A percentile compares a stretch with the other conserved stretches of the same genome.
Evolutionary conservation across 169 alveolate species (phyloP).

Genomic region (Amoebophrya sp.): DNA sequence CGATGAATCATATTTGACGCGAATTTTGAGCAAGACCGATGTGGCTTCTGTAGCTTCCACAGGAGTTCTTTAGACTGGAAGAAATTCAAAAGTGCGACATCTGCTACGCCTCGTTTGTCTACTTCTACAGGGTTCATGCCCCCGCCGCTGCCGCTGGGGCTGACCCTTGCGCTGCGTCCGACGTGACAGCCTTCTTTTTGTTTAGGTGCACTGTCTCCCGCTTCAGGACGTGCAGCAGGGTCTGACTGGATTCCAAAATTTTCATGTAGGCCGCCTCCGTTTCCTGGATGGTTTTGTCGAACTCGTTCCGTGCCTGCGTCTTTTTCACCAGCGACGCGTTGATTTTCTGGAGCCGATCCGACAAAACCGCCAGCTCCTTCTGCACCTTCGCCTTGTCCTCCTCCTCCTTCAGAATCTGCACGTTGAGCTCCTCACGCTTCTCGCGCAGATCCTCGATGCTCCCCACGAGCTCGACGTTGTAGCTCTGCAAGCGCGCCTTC

Average conservation of each 20-base stretch:
- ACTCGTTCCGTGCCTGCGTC: constrained; percentile 60
- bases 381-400: constrained; percentile 52
- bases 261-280: constrained; percentile 74
- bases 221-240: constrained; percentile 65
- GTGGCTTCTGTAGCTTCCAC: too few species aligned
- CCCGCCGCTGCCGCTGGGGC: too few species aligned
- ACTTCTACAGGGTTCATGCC: too few species aligned
- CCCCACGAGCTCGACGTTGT: constrained; percentile 62
- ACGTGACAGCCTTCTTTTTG: constrained; percentile 40
- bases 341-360: constrained; percentile 49
- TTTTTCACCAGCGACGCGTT: constrained; percentile 49
- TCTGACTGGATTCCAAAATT: constrained; percentile 69
- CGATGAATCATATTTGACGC: too few species aligned
- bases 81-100: too few species aligned
- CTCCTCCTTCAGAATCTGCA: constrained; percentile 57
- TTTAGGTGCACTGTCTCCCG: constrained; percentile 51
- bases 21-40: too few species aligned
- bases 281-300: constrained; percentile 68
- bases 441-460: constrained; percentile 64
- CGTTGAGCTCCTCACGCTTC: constrained; percentile 54
- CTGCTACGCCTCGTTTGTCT: too few species aligned
- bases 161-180: too few species aligned
- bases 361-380: constrained; percentile 46
- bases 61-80: too few species aligned
- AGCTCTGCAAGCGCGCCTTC: constrained; percentile 38